Evolutionary conservation across 2,329 filamentous ascomycete species (phyloP), one percentile per base, ranked within the genome.

Genomic region (Bipolaris gigantea): DNA sequence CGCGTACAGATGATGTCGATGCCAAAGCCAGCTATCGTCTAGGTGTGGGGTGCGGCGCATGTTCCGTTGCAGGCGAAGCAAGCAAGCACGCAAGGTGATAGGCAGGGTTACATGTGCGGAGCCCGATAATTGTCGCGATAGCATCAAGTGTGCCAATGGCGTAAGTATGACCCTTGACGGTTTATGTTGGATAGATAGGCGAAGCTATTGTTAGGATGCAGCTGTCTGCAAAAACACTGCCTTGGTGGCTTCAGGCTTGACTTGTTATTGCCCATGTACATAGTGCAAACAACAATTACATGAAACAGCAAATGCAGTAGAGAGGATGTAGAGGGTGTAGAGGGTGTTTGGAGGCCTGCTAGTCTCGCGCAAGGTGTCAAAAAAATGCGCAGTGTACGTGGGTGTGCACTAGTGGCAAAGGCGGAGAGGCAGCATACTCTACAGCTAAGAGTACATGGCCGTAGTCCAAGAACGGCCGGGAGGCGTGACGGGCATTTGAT

Each of bases 1-100:
- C 32, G 52, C 48, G 39, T 35, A 42, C 27, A 33, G 35, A 46
- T 50, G 25, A 39, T 44, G 19, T 33, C 25, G 27, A 55, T 18
- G 16, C 27, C 27, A 34, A 34, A 19, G 40, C 47, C 40, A 41
- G 50, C 23, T 34, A 44, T 39, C 32, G 38, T 41, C 21, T 35
- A 33, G 21, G 34, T 50, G 34, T 50, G 46, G 46, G 51, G 41
- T 25, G 42, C 42, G 41, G 35, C 42, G 38, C 39, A 40, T 33
- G 40, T 41, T 52, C 35, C 35, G 34, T 49, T 45, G 19, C n/a
- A 40, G 27, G 35, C 44, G 53, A 16, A 46, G 50, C 32, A 40
- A 32, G 18, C 39, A 46, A 30, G 15, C 21, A 33, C 21, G 10
- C 32, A 23, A 35, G 21, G 27, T 18, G 27, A 43, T 19, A 33